Conservation (phyloP, 192 early-diverging fungal genomes). For the Rhizoclosmatium globosum region DNA sequence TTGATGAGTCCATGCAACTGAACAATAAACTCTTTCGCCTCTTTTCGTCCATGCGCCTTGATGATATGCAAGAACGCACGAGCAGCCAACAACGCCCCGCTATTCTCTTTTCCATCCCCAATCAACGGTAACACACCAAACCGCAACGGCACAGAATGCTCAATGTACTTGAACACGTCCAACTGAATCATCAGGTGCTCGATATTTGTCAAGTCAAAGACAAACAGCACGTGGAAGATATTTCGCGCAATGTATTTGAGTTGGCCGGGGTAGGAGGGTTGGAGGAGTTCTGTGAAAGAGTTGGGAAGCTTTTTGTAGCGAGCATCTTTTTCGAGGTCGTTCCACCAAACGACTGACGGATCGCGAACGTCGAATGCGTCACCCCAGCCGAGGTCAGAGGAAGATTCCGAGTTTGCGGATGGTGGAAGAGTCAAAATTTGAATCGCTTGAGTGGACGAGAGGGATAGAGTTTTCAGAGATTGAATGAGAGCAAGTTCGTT, state of each 20-base stretch:
- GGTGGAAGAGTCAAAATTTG: conserved; percentile 37
- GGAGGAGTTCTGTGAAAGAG: conserved; percentile 64
- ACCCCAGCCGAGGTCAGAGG: conserved; percentile 52
- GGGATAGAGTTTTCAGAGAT: conserved; percentile 27
- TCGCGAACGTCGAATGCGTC: conserved; percentile 84
- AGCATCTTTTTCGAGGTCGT: conserved; percentile 87
- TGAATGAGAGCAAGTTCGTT: conserved; percentile 36
- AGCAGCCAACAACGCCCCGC: conserved; percentile 44
- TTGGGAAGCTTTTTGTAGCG: conserved; percentile 77
- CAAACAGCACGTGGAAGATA: conserved; percentile 75
- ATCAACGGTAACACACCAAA: conserved; percentile 85
- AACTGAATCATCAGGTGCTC: conserved; percentile 62
- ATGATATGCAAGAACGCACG: conserved; percentile 45
- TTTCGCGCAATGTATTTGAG: conserved; percentile 82
- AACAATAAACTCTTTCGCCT: conserved; percentile 44
- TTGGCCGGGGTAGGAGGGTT: conserved; percentile 72
- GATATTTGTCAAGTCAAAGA: conserved; percentile 72
- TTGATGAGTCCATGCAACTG: conserved; percentile 34
- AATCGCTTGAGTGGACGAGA: conserved; percentile 40
- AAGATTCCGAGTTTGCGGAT: conserved; percentile 11
- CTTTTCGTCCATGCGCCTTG: conserved; percentile 39
- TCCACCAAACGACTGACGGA: conserved; percentile 82
- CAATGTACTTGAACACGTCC: conserved; percentile 70
- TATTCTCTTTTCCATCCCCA: conserved; percentile 8
- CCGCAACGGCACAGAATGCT: conserved; percentile 80